Percentiles rank a stretch among this genome's conserved stretches.
Conservation (phyloP, 352 stramenopile genomes). For the Saprolegnia diclina region DNA sequence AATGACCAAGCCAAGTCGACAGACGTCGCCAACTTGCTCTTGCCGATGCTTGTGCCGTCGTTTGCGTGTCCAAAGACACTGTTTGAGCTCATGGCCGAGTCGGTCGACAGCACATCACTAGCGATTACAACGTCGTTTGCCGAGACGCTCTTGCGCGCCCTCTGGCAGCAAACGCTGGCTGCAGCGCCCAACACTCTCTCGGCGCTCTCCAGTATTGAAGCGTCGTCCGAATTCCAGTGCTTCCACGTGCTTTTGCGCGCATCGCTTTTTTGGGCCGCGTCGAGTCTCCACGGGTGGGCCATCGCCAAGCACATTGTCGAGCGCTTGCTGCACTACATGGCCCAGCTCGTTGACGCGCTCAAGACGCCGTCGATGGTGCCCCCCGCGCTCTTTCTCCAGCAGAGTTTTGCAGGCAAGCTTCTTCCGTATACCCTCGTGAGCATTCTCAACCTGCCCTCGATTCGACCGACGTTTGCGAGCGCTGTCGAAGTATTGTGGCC, state of each 20-base stretch:
- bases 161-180: constrained; percentile 38
- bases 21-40: constrained; percentile 38
- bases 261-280: constrained; percentile 69
- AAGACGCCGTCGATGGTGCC: constrained; percentile 25
- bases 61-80: constrained; percentile 81
- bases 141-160: constrained; percentile 48
- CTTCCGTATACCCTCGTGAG: constrained; percentile 72
- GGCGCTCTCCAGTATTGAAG: constrained; percentile 46
- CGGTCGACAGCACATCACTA: constrained; percentile 30
- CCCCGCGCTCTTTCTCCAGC: constrained; percentile 35
- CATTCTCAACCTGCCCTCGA: constrained; percentile 50
- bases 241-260: constrained; percentile 70
- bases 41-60: constrained; percentile 76
- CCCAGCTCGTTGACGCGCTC: constrained; percentile 32
- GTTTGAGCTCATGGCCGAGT: constrained; percentile 71
- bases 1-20: constrained; percentile 31
- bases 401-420: constrained; percentile 61
- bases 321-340: constrained; percentile 52
- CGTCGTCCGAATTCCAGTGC: constrained; percentile 65
- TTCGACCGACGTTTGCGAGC: constrained; percentile 40
- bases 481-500: constrained; percentile 47
- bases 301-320: constrained; percentile 48
- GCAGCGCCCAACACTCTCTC: not conserved
- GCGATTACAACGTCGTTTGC: constrained; percentile 40
- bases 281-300: constrained; percentile 42